Evolutionary conservation across 2,329 filamentous ascomycete species (phyloP).

Genomic region (Claviceps africana): DNA sequence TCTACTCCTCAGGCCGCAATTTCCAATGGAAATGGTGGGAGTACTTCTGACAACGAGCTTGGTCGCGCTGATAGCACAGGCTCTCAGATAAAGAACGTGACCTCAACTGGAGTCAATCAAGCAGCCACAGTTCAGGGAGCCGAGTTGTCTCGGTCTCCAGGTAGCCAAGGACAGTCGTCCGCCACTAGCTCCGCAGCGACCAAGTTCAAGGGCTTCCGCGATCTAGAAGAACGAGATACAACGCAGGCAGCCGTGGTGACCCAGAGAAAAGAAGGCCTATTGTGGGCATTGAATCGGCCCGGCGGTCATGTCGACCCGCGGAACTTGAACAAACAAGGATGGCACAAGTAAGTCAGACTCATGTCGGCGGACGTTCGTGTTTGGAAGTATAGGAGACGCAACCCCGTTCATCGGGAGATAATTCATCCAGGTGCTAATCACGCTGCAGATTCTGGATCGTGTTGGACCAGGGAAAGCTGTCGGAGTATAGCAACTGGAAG

Average conservation of each 20-base stretch:
- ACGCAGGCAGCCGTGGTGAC: constrained; percentile 30
- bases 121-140: constrained; percentile 15
- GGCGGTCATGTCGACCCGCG: constrained; percentile 92
- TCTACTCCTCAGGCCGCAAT: constrained; percentile 16
- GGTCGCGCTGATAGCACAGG: constrained; percentile 61
- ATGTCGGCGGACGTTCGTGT: background rate
- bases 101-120: constrained; percentile 27
- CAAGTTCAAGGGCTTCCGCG: constrained; percentile 82
- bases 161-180: constrained; percentile 31
- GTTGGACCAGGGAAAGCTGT: constrained; percentile 87
- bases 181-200: constrained; percentile 37
- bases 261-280: constrained; percentile 79
- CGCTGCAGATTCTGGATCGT: constrained; percentile 88
- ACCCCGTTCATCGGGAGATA: background rate
- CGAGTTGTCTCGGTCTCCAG: constrained; percentile 44
- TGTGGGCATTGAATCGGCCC: constrained; percentile 88
- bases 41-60: constrained; percentile 53
- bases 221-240: constrained; percentile 74
- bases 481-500: constrained; percentile 99
- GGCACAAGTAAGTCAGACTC: constrained; percentile 71
- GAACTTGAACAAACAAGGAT: constrained; percentile 89
- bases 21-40: constrained; percentile 31
- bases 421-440: background rate
- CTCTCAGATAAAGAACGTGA: constrained; percentile 46
- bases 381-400: background rate